These are phyloP conservation scores for Colletotrichum agaves DNA, from an alignment of 2,329 filamentous ascomycete genomes.

Conservation along the genomic window DNA sequence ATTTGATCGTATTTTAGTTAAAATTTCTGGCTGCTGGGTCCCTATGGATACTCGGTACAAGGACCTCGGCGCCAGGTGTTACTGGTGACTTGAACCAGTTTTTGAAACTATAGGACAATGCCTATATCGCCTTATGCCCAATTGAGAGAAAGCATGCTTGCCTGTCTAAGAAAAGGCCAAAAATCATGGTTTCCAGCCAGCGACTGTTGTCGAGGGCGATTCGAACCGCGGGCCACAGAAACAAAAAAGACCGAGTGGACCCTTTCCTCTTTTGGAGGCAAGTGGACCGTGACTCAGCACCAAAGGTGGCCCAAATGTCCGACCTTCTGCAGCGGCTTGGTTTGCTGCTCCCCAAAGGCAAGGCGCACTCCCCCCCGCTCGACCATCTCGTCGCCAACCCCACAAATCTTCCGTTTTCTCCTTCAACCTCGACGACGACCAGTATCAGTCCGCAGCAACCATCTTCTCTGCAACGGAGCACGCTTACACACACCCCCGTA, in stretches of 20 bases:
- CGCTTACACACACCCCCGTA: conserved; percentile 28
- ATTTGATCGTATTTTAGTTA: too few species aligned
- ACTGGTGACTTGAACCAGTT: too few species aligned
- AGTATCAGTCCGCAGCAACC: conserved; percentile 28
- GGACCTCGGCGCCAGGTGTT: too few species aligned
- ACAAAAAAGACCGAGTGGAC: neutral
- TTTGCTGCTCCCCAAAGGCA: neutral
- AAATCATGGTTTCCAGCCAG: neutral
- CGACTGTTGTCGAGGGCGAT: neutral
- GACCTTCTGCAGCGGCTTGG: neutral
- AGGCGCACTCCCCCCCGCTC: conserved; percentile 44
- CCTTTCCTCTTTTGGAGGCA: conserved; percentile 13
- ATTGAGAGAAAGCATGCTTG: neutral
- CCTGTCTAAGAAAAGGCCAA: neutral
- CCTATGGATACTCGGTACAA: too few species aligned
- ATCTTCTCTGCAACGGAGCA: conserved; percentile 5
- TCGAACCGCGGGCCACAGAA: conserved; percentile 17
- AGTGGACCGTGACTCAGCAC: conserved; percentile 11
- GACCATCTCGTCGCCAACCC: conserved; percentile 43
- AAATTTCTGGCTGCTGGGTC: too few species aligned
- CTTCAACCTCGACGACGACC: conserved; percentile 39
- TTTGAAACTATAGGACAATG: neutral
- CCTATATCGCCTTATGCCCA: neutral
- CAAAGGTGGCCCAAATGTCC: neutral
- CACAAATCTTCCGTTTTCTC: conserved; percentile 40